phyloP scores from a whole-genome alignment of 192 early-diverging fungal species.

The Chytriomyces hyalinus region DNA sequence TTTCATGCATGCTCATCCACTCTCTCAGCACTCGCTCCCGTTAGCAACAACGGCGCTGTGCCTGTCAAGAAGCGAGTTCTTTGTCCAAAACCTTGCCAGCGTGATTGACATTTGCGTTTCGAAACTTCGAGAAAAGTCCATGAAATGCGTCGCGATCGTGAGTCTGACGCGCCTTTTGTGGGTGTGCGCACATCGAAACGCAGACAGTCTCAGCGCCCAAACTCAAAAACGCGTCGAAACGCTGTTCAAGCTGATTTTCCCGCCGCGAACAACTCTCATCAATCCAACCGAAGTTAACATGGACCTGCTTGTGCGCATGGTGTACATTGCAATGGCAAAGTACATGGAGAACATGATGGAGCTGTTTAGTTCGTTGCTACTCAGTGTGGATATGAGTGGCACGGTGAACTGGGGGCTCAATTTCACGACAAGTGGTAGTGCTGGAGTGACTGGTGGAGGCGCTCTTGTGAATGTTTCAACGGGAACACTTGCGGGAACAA shows the following conservation, averaged over 20 bases:
- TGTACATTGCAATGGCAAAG: slow-evolving; percentile 69
- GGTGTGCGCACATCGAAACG: slow-evolving; percentile 92
- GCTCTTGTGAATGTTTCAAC: background rate
- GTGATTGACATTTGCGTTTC: slow-evolving; percentile 49
- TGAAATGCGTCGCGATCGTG: slow-evolving; percentile 69
- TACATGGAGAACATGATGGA: slow-evolving; percentile 73
- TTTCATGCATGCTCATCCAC: slow-evolving; percentile 9
- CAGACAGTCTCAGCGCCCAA: slow-evolving; percentile 59
- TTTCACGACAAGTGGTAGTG: background rate
- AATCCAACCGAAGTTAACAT: slow-evolving; percentile 66
- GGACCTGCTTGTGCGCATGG: slow-evolving; percentile 72
- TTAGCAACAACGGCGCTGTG: slow-evolving; percentile 88
- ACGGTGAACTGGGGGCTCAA: background rate
- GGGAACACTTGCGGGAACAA: background rate
- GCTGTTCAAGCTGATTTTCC: slow-evolving; percentile 71
- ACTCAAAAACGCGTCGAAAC: slow-evolving; percentile 58
- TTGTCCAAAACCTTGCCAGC: slow-evolving; percentile 74
- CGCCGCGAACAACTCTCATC: slow-evolving; percentile 60
- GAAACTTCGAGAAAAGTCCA: slow-evolving; percentile 38
- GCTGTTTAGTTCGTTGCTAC: slow-evolving; percentile 65
- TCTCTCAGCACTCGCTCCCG: slow-evolving; percentile 74
- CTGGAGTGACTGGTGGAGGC: background rate
- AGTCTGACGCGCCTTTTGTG: slow-evolving; percentile 85
- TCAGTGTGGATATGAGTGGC: slow-evolving; percentile 61
- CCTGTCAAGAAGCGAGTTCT: slow-evolving; percentile 88